phyloP scores from a whole-genome alignment of 441 rosid genomes.

The Melastoma candidum region DNA sequence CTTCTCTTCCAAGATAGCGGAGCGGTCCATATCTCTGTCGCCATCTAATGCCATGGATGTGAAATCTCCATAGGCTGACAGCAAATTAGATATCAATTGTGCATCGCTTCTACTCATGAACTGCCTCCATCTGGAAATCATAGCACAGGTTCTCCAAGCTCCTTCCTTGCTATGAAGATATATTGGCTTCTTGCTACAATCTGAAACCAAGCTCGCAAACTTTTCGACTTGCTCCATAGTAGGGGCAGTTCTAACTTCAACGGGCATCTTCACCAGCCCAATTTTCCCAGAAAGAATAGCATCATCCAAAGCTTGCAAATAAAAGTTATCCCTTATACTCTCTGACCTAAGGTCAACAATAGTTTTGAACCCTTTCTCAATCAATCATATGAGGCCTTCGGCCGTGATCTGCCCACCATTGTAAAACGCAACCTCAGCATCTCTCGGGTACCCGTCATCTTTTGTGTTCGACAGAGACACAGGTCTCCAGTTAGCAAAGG shows the following conservation, averaged over 20 bases:
- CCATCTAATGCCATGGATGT: conserved; percentile 21
- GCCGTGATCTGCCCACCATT: conserved; percentile 88
- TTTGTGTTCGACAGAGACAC: conserved; percentile 49
- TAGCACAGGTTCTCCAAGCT: conserved; percentile 75
- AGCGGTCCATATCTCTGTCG: conserved; percentile 17
- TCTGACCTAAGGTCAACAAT: conserved; percentile 86
- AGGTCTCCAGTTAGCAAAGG: conserved; percentile 81
- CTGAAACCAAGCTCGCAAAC: conserved; percentile 74
- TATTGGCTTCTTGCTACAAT: conserved; percentile 64
- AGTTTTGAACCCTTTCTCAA: conserved; percentile 70
- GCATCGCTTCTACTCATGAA: conserved; percentile 49
- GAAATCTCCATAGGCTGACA: conserved; percentile 14
- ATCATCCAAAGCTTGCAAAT: conserved; percentile 54
- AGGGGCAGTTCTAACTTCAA: conserved; percentile 83
- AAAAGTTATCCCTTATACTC: conserved; percentile 66
- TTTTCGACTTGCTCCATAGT: conserved; percentile 82
- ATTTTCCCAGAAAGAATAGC: conserved; percentile 53
- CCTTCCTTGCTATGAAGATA: conserved; percentile 97
- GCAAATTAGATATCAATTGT: conserved; percentile 15
- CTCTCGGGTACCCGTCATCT: conserved; percentile 36
- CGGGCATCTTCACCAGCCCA: conserved; percentile 61
- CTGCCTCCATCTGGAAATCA: conserved; percentile 96
- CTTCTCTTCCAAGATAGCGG: conserved; percentile 16
- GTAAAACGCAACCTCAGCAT: conserved; percentile 72
- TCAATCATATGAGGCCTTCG: conserved; percentile 79